These are phyloP conservation scores for Pseudocercospora fijiensis DNA, from an alignment of 2,329 filamentous ascomycete species.

Conservation along the genomic window DNA sequence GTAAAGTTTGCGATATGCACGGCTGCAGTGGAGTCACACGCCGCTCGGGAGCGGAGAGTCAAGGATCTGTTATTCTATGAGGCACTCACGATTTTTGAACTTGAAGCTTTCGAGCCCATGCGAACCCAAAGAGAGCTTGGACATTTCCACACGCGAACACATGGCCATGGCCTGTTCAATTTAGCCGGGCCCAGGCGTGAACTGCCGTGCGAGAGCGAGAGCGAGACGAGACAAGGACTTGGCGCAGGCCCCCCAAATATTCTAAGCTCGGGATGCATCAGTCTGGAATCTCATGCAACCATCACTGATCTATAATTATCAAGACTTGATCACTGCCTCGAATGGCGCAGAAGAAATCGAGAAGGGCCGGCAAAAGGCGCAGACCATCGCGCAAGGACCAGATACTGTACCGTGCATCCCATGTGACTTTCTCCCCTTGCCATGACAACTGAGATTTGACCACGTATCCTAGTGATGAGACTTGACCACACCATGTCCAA, in stretches of 20 bases:
- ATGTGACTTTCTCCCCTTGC: background rate
- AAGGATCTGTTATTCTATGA: constrained; percentile 5
- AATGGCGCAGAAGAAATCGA: background rate
- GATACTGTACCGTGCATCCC: too few species aligned
- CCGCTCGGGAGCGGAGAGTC: too few species aligned
- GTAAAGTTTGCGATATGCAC: background rate
- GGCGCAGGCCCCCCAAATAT: background rate
- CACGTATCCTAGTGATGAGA: background rate
- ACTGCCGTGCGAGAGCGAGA: background rate
- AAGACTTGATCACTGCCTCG: background rate
- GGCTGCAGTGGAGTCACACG: too few species aligned
- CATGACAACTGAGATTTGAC: background rate
- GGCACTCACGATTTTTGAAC: background rate
- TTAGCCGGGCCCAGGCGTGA: background rate
- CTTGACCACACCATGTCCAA: background rate
- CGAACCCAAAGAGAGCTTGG: background rate
- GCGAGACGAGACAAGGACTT: background rate
- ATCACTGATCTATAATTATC: background rate
- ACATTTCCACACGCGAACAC: background rate
- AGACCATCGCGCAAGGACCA: background rate
- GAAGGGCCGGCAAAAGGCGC: background rate
- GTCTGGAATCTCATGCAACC: background rate
- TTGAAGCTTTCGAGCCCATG: constrained; percentile 1
- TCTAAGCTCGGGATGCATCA: too few species aligned
- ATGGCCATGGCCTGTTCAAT: background rate